Conservation (phyloP, 1,284 basidiomycete species). For the Hemileia vastatrix region DNA sequence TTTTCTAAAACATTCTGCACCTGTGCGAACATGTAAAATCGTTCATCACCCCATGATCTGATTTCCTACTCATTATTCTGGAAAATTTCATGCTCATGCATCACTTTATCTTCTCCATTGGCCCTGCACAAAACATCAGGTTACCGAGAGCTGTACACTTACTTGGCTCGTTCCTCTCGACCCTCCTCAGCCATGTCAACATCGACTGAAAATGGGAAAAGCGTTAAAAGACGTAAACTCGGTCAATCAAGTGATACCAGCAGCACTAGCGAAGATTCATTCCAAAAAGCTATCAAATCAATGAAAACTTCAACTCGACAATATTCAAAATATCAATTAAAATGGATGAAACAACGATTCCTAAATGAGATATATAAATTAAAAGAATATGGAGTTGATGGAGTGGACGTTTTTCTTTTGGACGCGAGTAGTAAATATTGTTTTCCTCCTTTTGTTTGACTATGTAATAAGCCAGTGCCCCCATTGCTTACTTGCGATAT, state of each 20-base stretch:
- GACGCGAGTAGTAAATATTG: no score
- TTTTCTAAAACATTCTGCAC: not conserved
- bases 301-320: slow-evolving; percentile 83
- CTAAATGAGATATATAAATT: slow-evolving; percentile 57
- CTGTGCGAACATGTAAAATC: no score
- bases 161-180: no score
- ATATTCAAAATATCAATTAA: slow-evolving; percentile 82
- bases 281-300: slow-evolving; percentile 56
- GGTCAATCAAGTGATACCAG: slow-evolving; percentile 21
- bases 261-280: slow-evolving; percentile 39
- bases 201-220: no score
- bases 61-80: slow-evolving; percentile 3
- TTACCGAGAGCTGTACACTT: slow-evolving; percentile 75
- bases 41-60: no score
- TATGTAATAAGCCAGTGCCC: no score
- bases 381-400: no score
- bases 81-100: slow-evolving; percentile 3
- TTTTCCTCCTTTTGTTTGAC: no score
- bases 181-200: no score
- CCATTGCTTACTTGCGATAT: no score
- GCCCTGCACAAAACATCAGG: slow-evolving; percentile 52
- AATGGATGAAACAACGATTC: slow-evolving; percentile 86
- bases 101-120: not conserved
- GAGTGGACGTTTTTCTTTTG: no score
- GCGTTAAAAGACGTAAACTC: no score